Conservation (phyloP, 23 red algal genomes). For the Chondrus crispus region DNA sequence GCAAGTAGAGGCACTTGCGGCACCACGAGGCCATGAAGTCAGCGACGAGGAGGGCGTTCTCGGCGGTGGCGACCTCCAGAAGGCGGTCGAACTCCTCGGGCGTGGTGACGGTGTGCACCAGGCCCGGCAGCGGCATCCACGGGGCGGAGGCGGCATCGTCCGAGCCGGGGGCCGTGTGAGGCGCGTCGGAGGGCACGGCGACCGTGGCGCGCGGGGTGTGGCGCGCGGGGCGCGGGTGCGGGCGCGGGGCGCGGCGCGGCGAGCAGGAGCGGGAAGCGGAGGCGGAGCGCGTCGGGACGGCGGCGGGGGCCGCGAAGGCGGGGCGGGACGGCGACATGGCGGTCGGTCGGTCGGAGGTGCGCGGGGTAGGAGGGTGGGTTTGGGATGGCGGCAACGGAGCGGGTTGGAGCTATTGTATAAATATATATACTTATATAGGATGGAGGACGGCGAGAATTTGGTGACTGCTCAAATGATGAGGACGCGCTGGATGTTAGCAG, state of each 20-base stretch:
- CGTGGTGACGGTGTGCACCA: not conserved
- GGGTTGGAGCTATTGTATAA: too few species aligned
- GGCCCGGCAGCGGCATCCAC: not conserved
- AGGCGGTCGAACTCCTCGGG: constrained; percentile 50
- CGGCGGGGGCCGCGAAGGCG: not conserved
- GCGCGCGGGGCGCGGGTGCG: not conserved
- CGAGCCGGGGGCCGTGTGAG: not conserved
- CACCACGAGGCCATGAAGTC: constrained; percentile 59
- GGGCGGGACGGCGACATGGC: not conserved
- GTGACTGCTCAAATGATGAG: too few species aligned
- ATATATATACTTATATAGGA: too few species aligned
- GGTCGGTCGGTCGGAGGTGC: not conserved
- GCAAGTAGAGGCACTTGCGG: constrained; percentile 50
- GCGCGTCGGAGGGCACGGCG: not conserved
- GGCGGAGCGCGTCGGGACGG: not conserved
- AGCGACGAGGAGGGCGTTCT: constrained; percentile 9
- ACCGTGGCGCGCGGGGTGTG: not conserved
- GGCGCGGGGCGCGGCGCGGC: not conserved
- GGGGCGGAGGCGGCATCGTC: not conserved
- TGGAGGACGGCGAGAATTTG: too few species aligned
- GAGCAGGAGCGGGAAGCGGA: not conserved
- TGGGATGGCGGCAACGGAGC: too few species aligned
- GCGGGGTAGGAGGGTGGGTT: not conserved
- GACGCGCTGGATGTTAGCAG: too few species aligned
- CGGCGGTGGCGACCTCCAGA: not conserved